Conservation (phyloP, 2,329 filamentous ascomycete genomes). For the Xylariaceae sp. region DNA sequence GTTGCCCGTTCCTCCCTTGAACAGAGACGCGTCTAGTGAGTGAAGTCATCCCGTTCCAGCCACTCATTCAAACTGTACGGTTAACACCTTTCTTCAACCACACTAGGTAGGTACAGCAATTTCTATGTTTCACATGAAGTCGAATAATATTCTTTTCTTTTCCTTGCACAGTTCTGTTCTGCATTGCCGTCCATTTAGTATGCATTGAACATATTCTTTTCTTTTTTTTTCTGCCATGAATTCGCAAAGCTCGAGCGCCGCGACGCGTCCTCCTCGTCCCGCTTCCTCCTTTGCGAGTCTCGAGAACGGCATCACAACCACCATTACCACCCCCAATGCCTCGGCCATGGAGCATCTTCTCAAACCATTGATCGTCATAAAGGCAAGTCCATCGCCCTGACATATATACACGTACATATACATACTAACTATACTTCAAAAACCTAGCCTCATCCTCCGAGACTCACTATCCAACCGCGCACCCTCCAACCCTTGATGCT, state of each 20-base stretch:
- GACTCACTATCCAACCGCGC: conserved; percentile 49
- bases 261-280: conserved; percentile 44
- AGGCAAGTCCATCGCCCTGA: conserved; percentile 35
- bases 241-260: conserved; percentile 38
- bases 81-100: too few relatives aligned
- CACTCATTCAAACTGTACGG: too few relatives aligned
- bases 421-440: background rate
- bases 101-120: too few relatives aligned
- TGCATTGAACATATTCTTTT: conserved; percentile 27
- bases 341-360: conserved; percentile 49
- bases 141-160: too few relatives aligned
- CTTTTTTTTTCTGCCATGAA: conserved; percentile 17
- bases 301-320: conserved; percentile 32
- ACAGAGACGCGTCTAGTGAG: too few relatives aligned
- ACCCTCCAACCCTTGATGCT: conserved; percentile 59
- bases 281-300: conserved; percentile 38
- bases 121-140: too few relatives aligned
- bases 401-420: conserved; percentile 4
- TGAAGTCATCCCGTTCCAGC: too few relatives aligned
- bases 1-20: too few relatives aligned
- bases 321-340: conserved; percentile 22
- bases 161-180: conserved; percentile 8
- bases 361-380: conserved; percentile 48
- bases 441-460: conserved; percentile 52
- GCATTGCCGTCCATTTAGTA: conserved; percentile 7